A percentile compares a stretch with the other conserved stretches of the same genome.
These are phyloP conservation scores for Amphirosellinia nigrospora DNA, from an alignment of 495 filamentous ascomycete genomes.

Conservation along the genomic window DNA sequence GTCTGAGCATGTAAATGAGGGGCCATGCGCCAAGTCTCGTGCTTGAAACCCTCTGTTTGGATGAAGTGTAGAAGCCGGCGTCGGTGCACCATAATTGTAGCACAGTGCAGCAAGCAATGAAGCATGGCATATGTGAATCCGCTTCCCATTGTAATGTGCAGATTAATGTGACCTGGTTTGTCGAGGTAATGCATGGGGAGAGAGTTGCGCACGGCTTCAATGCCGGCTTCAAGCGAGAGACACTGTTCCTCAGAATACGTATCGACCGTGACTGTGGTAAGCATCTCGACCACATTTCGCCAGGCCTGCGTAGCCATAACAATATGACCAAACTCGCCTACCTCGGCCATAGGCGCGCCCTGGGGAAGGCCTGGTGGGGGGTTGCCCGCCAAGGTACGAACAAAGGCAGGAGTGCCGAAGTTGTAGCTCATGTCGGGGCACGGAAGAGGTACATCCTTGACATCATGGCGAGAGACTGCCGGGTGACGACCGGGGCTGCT, in stretches of 20 bases:
- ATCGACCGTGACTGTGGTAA: constrained; percentile 51
- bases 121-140: constrained; percentile 59
- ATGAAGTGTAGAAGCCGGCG: constrained; percentile 56
- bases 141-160: constrained; percentile 61
- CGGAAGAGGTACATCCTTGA: constrained; percentile 54
- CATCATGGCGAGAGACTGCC: constrained; percentile 52
- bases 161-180: constrained; percentile 56
- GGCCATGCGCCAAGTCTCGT: constrained; percentile 52
- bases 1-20: constrained; percentile 46
- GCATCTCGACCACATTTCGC: constrained; percentile 60
- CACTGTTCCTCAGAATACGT: constrained; percentile 55
- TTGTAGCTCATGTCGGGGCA: constrained; percentile 58
- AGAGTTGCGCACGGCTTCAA: constrained; percentile 51
- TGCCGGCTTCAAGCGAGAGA: constrained; percentile 48
- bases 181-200: constrained; percentile 57
- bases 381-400: constrained; percentile 50
- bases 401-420: constrained; percentile 54
- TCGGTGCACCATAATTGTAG: constrained; percentile 58
- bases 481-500: constrained; percentile 59
- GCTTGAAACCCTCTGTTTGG: constrained; percentile 50
- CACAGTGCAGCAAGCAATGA: constrained; percentile 57
- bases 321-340: constrained; percentile 59
- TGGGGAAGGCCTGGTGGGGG: constrained; percentile 45
- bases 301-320: constrained; percentile 58
- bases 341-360: constrained; percentile 43